Percentiles rank a stretch among this genome's conserved stretches.
phyloP scores from a whole-genome alignment of 371 early-diverging fungal species.

The Mortierella sp. region DNA sequence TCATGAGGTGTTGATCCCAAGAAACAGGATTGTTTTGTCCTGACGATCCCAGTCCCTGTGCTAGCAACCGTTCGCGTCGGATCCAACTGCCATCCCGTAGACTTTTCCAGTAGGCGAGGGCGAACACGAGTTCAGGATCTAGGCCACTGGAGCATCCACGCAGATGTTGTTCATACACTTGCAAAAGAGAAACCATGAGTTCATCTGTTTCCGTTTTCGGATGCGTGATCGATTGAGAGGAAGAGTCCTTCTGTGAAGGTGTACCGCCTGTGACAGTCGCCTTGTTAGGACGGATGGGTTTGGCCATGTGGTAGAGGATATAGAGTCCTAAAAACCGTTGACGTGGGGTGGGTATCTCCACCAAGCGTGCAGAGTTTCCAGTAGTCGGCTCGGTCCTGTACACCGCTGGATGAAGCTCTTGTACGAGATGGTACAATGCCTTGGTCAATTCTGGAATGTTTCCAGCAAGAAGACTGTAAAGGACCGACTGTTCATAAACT shows the following conservation, averaged over 20 bases:
- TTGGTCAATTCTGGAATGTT: conserved; percentile 52
- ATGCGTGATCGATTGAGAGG: conserved; percentile 9
- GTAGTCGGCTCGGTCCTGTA: conserved; percentile 1
- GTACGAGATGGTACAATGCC: conserved; percentile 38
- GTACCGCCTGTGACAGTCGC: not conserved
- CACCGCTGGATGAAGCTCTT: conserved; percentile 31
- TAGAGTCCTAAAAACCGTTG: conserved; percentile 40
- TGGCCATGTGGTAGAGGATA: conserved; percentile 34
- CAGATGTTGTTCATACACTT: conserved; percentile 14
- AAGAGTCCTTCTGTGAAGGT: not conserved
- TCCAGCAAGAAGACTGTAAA: conserved; percentile 35
- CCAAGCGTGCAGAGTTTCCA: not conserved
- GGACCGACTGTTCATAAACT: conserved; percentile 48
- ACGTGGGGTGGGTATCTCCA: conserved; percentile 13
- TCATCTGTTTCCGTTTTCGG: conserved; percentile 35
- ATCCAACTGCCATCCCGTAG: conserved; percentile 40
- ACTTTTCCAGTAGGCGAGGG: conserved; percentile 32
- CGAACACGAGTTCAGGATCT: conserved; percentile 18
- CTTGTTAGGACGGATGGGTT: not conserved
- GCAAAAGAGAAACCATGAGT: conserved; percentile 18
- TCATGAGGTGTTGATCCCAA: conserved; percentile 36
- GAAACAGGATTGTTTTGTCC: conserved; percentile 5
- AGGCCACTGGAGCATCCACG: not conserved
- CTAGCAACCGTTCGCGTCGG: conserved; percentile 31
- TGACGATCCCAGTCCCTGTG: not conserved